A percentile compares a stretch with the other conserved stretches of the same genome.
Conservation (phyloP, 2,329 filamentous ascomycete species). For the Colletotrichum higginsianum region DNA sequence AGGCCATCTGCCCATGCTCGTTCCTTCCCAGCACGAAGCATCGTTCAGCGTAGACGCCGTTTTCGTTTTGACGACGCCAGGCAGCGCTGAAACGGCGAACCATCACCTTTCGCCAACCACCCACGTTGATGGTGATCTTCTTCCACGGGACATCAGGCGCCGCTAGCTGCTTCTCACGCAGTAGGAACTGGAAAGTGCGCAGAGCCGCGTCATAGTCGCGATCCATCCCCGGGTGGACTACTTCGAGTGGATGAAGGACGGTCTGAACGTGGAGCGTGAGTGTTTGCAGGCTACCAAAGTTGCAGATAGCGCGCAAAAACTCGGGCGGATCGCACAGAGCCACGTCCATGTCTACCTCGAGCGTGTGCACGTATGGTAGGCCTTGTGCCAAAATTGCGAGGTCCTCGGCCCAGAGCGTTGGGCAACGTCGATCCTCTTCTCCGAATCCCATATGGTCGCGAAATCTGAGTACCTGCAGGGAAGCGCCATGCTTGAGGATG, state of each 20-base stretch:
- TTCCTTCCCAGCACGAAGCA: conserved; percentile 60
- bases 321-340: conserved; percentile 50
- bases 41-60: conserved; percentile 62
- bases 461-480: conserved; percentile 57
- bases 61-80: conserved; percentile 58
- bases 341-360: conserved; percentile 66
- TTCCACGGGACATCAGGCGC: conserved; percentile 51
- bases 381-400: conserved; percentile 51
- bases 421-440: conserved; percentile 59
- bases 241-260: conserved; percentile 52
- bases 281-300: conserved; percentile 56
- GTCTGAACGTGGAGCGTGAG: conserved; percentile 64
- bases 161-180: conserved; percentile 47
- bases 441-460: conserved; percentile 63
- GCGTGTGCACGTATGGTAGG: conserved; percentile 53
- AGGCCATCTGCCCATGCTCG: conserved; percentile 33
- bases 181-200: conserved; percentile 52
- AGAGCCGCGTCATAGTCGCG: conserved; percentile 56
- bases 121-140: conserved; percentile 62
- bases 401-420: conserved; percentile 56
- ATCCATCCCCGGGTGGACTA: conserved; percentile 49
- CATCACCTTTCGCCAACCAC: conserved; percentile 63
- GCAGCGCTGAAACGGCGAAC: conserved; percentile 57
- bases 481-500: conserved; percentile 54
- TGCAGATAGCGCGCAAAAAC: conserved; percentile 57